A percentile compares a stretch with the other conserved stretches of the same genome.
Conservation (phyloP, 164 flowering plant species). For the Cinnamomum micranthum region DNA sequence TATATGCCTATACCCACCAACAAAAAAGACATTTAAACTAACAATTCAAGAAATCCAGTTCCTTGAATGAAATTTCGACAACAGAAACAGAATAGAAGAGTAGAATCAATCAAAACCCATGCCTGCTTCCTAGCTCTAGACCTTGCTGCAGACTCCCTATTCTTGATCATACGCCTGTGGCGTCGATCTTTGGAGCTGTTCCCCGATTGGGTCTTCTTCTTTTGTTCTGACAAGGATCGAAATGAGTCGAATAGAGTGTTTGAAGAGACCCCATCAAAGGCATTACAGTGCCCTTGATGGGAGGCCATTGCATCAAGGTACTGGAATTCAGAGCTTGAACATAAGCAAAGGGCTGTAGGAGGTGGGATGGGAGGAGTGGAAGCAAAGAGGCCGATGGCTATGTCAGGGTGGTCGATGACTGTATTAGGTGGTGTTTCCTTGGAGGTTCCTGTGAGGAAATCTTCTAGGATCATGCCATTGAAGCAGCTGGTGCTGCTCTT, state of each 20-base stretch:
- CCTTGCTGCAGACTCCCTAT: slow-evolving; percentile 66
- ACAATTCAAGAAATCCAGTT: background rate
- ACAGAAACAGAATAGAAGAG: background rate
- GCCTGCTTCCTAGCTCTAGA: slow-evolving; percentile 72
- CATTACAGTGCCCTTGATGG: background rate
- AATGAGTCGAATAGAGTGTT: slow-evolving; percentile 18
- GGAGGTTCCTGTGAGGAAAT: slow-evolving; percentile 24
- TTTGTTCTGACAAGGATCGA: slow-evolving; percentile 12
- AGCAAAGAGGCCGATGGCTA: background rate
- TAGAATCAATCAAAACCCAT: slow-evolving; percentile 2
- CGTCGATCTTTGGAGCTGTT: slow-evolving; percentile 32
- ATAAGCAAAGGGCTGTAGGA: slow-evolving; percentile 25
- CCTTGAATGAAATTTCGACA: background rate
- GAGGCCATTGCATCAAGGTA: slow-evolving; percentile 13
- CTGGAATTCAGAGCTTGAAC: slow-evolving; percentile 23
- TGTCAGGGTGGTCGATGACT: background rate
- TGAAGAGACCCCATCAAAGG: background rate
- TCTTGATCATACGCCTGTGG: slow-evolving; percentile 64
- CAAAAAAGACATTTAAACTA: background rate
- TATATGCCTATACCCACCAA: slow-evolving; percentile 51
- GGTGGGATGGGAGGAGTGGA: slow-evolving; percentile 6
- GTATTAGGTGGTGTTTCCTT: slow-evolving; percentile 17
- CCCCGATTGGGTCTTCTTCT: slow-evolving; percentile 9
- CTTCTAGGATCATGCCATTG: slow-evolving; percentile 22
- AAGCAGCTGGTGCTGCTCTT: background rate